These are phyloP conservation scores for Yarrowia divulgata DNA, from an alignment of 805 yeast genomes.

Conservation along the genomic window DNA sequence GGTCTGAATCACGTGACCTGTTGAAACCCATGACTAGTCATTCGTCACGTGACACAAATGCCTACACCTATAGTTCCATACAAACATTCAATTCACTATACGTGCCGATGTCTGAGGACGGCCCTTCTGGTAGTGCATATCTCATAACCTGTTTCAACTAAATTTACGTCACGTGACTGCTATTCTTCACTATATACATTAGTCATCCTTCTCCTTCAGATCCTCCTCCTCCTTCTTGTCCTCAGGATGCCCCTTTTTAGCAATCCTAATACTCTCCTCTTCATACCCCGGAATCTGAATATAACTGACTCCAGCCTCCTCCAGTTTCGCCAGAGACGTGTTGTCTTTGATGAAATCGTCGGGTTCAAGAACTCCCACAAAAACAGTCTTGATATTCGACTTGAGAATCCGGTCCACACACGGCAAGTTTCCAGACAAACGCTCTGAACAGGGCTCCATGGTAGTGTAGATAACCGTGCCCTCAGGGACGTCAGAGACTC, in stretches of 20 bases:
- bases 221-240: background rate
- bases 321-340: slow-evolving; percentile 63
- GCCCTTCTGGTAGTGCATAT: no score
- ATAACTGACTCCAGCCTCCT: slow-evolving; percentile 68
- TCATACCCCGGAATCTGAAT: slow-evolving; percentile 85
- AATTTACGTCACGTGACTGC: no score
- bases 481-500: slow-evolving; percentile 58
- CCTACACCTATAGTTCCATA: no score
- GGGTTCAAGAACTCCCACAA: slow-evolving; percentile 93
- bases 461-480: slow-evolving; percentile 90
- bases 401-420: slow-evolving; percentile 81
- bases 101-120: no score
- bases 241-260: slow-evolving; percentile 70
- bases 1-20: no score
- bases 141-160: no score
- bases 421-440: slow-evolving; percentile 89
- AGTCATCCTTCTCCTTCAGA: no score
- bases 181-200: no score
- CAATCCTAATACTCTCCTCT: slow-evolving; percentile 68
- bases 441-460: slow-evolving; percentile 94
- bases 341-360: slow-evolving; percentile 84
- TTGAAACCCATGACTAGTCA: no score
- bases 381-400: slow-evolving; percentile 70
- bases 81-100: no score
- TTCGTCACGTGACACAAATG: no score